phyloP scores from a whole-genome alignment of 2,329 filamentous ascomycete genomes.

The Whalleya microplaca region DNA sequence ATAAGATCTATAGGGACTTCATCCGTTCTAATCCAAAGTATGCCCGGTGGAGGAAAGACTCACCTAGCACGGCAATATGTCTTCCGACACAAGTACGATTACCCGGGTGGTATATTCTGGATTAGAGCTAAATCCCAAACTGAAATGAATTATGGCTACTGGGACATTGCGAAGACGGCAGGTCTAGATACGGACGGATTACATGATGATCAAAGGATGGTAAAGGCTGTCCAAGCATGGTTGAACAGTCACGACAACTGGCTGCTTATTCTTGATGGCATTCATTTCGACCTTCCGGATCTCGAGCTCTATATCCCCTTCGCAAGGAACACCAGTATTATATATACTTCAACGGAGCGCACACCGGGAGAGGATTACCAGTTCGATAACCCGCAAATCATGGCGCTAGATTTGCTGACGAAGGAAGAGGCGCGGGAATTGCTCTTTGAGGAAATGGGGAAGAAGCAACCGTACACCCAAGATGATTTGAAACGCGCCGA shows the following conservation, averaged over 20 bases:
- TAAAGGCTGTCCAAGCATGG: slow-evolving; percentile 63
- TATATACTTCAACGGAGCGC: slow-evolving; percentile 69
- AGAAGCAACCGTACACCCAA: slow-evolving; percentile 55
- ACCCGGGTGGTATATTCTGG: slow-evolving; percentile 72
- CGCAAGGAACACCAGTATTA: slow-evolving; percentile 63
- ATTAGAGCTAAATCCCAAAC: slow-evolving; percentile 63
- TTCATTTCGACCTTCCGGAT: slow-evolving; percentile 62
- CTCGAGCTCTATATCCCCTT: slow-evolving; percentile 68
- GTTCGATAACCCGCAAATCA: slow-evolving; percentile 61
- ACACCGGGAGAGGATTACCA: slow-evolving; percentile 57
- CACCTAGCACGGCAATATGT: slow-evolving; percentile 71
- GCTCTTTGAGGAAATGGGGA: slow-evolving; percentile 65
- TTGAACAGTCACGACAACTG: slow-evolving; percentile 64
- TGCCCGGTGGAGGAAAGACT: slow-evolving; percentile 70
- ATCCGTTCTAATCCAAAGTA: slow-evolving; percentile 66
- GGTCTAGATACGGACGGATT: slow-evolving; percentile 48
- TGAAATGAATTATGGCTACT: slow-evolving; percentile 65
- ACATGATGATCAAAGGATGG: slow-evolving; percentile 50
- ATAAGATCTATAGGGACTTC: slow-evolving; percentile 61
- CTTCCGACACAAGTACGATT: slow-evolving; percentile 60
- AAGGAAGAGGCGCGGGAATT: slow-evolving; percentile 62
- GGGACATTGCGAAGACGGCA: slow-evolving; percentile 65
- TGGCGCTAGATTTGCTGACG: slow-evolving; percentile 59
- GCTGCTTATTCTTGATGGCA: slow-evolving; percentile 70
- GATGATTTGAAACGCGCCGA: slow-evolving; percentile 60